These are phyloP conservation scores for Diaporthe citriasiana DNA, from an alignment of 2,329 filamentous ascomycete species.

Conservation along the genomic window DNA sequence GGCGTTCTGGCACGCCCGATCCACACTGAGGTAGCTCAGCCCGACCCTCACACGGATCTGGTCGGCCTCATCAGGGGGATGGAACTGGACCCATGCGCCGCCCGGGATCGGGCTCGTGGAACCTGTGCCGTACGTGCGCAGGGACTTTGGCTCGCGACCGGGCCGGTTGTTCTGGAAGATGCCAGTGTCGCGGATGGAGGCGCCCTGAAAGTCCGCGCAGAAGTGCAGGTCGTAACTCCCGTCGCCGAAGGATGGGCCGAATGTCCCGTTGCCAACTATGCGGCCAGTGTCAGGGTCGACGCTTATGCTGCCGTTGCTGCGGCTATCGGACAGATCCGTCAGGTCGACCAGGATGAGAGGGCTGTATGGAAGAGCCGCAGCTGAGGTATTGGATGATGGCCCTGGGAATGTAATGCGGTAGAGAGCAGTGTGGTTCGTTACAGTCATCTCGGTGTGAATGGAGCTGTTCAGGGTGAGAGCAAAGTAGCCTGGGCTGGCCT, in stretches of 20 bases:
- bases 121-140: conserved; percentile 44
- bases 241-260: conserved; percentile 65
- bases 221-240: conserved; percentile 64
- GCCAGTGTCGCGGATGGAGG: conserved; percentile 62
- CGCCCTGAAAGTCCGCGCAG: conserved; percentile 64
- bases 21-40: conserved; percentile 36
- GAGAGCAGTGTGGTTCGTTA: conserved; percentile 64
- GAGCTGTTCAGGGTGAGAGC: conserved; percentile 61
- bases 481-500: conserved; percentile 67
- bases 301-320: conserved; percentile 63
- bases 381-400: conserved; percentile 34
- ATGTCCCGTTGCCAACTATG: conserved; percentile 64
- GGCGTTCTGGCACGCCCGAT: conserved; percentile 39
- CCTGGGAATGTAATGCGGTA: conserved; percentile 64
- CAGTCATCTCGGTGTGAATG: conserved; percentile 65
- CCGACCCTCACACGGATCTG: conserved; percentile 40
- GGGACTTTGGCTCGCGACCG: conserved; percentile 53
- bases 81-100: conserved; percentile 44
- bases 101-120: conserved; percentile 41
- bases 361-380: conserved; percentile 54
- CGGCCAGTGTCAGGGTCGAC: conserved; percentile 61
- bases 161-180: conserved; percentile 66
- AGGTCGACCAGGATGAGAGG: conserved; percentile 66
- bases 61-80: conserved; percentile 38
- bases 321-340: conserved; percentile 63